phyloP scores from a whole-genome alignment of 805 yeast genomes.

The Sugiyamaella valdiviana region DNA sequence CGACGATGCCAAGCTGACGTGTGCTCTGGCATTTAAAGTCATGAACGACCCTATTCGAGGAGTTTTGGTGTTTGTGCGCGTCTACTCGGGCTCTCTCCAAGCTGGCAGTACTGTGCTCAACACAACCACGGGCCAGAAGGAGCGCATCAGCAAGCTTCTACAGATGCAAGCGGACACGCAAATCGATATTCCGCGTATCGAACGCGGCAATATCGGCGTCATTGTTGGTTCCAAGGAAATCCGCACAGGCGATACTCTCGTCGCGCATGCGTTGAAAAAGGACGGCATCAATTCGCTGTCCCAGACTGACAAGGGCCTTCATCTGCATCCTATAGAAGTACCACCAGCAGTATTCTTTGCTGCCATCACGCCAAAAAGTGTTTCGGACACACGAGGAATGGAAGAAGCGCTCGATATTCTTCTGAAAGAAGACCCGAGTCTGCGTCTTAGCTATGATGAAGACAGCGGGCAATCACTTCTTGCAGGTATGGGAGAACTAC shows the following conservation, averaged over 20 bases:
- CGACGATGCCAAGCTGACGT: constrained; percentile 41
- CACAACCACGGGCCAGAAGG: constrained; percentile 60
- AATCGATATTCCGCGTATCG: constrained; percentile 55
- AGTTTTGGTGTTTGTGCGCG: constrained; percentile 75
- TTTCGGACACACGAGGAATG: constrained; percentile 73
- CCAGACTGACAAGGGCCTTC: constrained; percentile 39
- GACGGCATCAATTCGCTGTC: constrained; percentile 44
- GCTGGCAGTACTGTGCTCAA: constrained; percentile 59
- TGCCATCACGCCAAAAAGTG: constrained; percentile 71
- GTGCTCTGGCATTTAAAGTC: constrained; percentile 89
- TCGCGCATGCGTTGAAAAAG: constrained; percentile 51
- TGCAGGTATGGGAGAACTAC: constrained; percentile 97
- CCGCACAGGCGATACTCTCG: constrained; percentile 85
- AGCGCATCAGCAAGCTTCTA: constrained; percentile 61
- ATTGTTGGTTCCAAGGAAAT: constrained; percentile 66
- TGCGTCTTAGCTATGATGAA: constrained; percentile 61
- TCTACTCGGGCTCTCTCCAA: constrained; percentile 72
- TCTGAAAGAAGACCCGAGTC: constrained; percentile 86
- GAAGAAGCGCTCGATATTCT: constrained; percentile 60
- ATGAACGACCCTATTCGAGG: constrained; percentile 76
- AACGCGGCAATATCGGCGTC: constrained; percentile 87
- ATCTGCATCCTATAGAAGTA: constrained; percentile 66
- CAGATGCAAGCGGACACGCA: constrained; percentile 87
- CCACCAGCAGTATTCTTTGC: constrained; percentile 94
- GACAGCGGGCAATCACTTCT: constrained; percentile 84